Base-by-base conservation (phyloP, 768 basidiomycete species). In the Phaeotremella skinneri region DNA sequence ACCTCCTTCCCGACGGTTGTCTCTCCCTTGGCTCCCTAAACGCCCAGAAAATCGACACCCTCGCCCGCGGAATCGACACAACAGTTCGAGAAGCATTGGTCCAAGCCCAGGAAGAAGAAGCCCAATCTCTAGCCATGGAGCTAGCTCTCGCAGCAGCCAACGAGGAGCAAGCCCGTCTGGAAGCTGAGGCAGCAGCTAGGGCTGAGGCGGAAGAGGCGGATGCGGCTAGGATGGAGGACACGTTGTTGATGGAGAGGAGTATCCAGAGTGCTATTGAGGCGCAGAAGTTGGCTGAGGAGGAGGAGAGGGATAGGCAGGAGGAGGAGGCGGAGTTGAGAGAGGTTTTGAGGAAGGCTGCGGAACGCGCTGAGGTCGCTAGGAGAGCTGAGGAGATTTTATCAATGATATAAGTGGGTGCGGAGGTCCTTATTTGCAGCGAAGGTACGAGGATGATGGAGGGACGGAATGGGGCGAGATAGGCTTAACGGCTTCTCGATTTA, bases 1-100 rank as follows among this genome's bases (percentile, higher is more conserved):
- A 72, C 49, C 62, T 76, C n/a, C 59, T 73, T 1, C 69, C 73
- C 4, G 67, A 69, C 31, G 75, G 75, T 16, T 72, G 67, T 45
- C 68, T 76, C 61, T 74, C 73, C 27, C 69, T 76, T 7, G 75
- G 75, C 13, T 73, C 66, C 29, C 57, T 76, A 2, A 76, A 74
- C 49, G 71, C 73, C 1, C 21, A 61, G 9, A 73, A 72, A 49
- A 71, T 76, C 54, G 73, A 76, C 16, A 34, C 49, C 3, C 58
- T 76, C 2, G 72, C 72, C 2, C 49, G 64, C 16, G 64, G 60
- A 1, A 70, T 76, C 43, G 75, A 76, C 52, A 43, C 54, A 3
- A 65, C 73, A 23, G 69, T 76, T 20, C 57, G 72, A 20, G 57
- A 70, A 56, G 63, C 59, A 20, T 63, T 68, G 13, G 51, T 58